phyloP scores from a whole-genome alignment of 2,329 filamentous ascomycete genomes.

The Dothideomycetidae sp. region DNA sequence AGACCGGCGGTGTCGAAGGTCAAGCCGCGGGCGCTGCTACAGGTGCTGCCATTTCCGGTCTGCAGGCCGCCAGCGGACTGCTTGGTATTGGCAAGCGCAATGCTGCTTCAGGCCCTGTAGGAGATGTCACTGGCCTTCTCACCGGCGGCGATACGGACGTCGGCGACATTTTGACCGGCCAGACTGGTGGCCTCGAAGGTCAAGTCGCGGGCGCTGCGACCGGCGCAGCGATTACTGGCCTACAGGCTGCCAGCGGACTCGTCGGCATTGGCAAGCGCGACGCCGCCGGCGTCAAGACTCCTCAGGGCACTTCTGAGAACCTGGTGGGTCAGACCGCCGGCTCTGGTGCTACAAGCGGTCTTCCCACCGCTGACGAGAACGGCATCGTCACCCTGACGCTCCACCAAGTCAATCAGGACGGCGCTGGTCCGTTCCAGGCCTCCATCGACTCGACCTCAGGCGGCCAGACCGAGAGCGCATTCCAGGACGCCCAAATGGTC shows the following conservation, averaged over 20 bases:
- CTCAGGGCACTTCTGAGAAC: conserved; percentile 34
- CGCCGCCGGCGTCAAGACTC: conserved; percentile 34
- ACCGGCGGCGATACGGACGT: conserved; percentile 20
- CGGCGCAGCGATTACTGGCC: neutral
- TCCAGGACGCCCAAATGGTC: conserved; percentile 44
- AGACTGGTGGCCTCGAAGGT: conserved; percentile 19
- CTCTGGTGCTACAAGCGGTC: conserved; percentile 37
- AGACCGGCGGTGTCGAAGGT: conserved; percentile 19
- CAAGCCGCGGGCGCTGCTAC: conserved; percentile 3
- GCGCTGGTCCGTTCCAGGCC: conserved; percentile 49
- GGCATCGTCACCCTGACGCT: conserved; percentile 50
- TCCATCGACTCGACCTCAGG: conserved; percentile 49
- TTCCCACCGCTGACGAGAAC: conserved; percentile 47
- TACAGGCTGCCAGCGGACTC: conserved; percentile 10
- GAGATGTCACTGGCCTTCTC: conserved; percentile 22
- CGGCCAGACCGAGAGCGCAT: conserved; percentile 45
- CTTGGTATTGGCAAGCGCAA: conserved; percentile 19
- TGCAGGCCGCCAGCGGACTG: conserved; percentile 10
- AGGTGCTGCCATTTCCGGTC: neutral
- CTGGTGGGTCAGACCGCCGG: conserved; percentile 42
- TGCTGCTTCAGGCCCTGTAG: conserved; percentile 21
- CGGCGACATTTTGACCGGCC: conserved; percentile 15
- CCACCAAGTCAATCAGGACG: conserved; percentile 59
- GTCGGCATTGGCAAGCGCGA: conserved; percentile 18
- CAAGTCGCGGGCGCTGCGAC: conserved; percentile 3